These are phyloP conservation scores for Floccularia luteovirens DNA, from an alignment of 768 basidiomycete species.

Conservation along the genomic window DNA sequence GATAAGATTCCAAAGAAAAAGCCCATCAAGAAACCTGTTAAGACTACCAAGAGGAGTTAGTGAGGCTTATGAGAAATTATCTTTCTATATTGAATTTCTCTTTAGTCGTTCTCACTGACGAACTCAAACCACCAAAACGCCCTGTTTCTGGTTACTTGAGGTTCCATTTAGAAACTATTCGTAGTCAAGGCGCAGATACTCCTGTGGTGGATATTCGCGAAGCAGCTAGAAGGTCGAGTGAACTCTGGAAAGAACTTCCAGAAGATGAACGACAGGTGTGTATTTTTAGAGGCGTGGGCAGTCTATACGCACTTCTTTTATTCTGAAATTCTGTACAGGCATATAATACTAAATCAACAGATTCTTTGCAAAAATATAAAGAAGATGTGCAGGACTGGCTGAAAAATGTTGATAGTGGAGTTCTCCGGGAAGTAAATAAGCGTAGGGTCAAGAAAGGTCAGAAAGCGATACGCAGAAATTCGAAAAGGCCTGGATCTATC, in stretches of 20 bases:
- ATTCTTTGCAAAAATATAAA: conserved; percentile 1
- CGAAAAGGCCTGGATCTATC: too few species aligned
- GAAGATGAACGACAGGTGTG: neutral
- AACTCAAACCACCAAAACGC: too few species aligned
- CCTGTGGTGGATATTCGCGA: neutral
- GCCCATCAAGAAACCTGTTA: too few species aligned
- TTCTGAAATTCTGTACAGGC: neutral
- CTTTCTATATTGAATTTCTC: too few species aligned
- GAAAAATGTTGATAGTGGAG: conserved; percentile 7
- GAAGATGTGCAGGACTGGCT: conserved; percentile 9
- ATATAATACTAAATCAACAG: conserved; percentile 1
- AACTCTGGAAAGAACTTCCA: neutral
- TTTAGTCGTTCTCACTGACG: too few species aligned
- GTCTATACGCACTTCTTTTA: neutral
- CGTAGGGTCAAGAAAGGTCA: conserved; percentile 4
- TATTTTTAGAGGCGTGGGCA: neutral
- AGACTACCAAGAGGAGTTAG: too few species aligned
- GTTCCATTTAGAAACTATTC: too few species aligned
- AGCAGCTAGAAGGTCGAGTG: neutral
- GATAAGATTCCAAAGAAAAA: too few species aligned
- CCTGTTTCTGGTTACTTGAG: too few species aligned
- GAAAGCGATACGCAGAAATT: too few species aligned
- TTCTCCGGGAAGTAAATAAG: conserved; percentile 10
- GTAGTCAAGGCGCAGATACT: too few species aligned
- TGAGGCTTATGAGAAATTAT: too few species aligned